These are phyloP conservation scores for Solanum hybrid DNA, from an alignment of 305 asterid genomes.

Conservation along the genomic window DNA sequence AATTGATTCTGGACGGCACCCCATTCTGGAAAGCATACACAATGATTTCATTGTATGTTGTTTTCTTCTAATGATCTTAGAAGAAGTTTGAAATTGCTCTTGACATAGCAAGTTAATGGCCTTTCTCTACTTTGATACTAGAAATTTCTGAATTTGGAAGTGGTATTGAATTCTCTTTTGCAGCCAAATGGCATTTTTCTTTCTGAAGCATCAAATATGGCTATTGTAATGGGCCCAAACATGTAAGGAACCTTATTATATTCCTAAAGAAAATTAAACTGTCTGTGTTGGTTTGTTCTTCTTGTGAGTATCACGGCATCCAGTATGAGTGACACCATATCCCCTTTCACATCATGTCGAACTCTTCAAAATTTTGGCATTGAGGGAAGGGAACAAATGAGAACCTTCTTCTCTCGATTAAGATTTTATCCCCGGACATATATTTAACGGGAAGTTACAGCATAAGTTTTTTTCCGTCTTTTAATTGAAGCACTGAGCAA, in stretches of 20 bases:
- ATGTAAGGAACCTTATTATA: constrained; percentile 48
- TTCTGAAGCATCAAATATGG: constrained; percentile 94
- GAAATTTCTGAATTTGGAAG: constrained; percentile 6
- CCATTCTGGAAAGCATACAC: constrained; percentile 78
- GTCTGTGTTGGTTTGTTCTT: neutral
- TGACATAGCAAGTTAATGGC: constrained; percentile 6
- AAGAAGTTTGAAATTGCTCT: neutral
- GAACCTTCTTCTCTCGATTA: neutral
- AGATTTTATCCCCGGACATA: neutral
- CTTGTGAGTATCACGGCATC: neutral
- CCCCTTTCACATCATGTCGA: neutral
- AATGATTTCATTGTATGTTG: constrained; percentile 62
- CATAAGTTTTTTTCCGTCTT: neutral
- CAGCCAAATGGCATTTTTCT: constrained; percentile 94
- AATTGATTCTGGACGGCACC: constrained; percentile 91
- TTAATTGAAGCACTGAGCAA: neutral
- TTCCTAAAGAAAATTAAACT: neutral
- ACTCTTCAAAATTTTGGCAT: neutral
- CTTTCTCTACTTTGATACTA: neutral
- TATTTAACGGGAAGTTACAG: neutral
- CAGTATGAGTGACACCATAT: neutral
- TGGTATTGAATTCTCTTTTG: constrained; percentile 22
- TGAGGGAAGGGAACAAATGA: neutral
- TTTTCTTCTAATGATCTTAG: constrained; percentile 4
- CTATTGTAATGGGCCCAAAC: constrained; percentile 89